Percentiles rank a stretch among this genome's conserved stretches.
phyloP scores from a whole-genome alignment of 176 grass and related monocot genomes.

The Oropetium thomaeum region DNA sequence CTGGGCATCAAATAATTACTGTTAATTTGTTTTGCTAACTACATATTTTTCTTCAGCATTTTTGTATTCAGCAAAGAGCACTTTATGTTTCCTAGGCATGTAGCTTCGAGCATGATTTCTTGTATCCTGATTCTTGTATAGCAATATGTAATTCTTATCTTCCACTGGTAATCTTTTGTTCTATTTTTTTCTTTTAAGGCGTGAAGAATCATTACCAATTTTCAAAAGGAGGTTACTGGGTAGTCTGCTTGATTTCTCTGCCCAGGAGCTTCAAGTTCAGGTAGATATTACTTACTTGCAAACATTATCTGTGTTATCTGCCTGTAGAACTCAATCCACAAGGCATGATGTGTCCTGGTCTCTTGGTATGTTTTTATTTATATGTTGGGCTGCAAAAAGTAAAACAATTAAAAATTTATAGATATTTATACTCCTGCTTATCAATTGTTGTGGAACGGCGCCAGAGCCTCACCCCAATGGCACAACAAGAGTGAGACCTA shows the following conservation, averaged over 20 bases:
- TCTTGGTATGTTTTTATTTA: conserved; percentile 5
- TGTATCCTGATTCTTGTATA: conserved; percentile 1
- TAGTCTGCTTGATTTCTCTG: conserved; percentile 84
- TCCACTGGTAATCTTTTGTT: conserved; percentile 21
- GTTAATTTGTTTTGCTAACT: conserved; percentile 13
- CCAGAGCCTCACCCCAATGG: too few species aligned
- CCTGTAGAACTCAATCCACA: neutral
- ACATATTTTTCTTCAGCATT: conserved; percentile 2
- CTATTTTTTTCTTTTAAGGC: conserved; percentile 55
- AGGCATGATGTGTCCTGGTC: conserved; percentile 2
- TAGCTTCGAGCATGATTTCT: neutral
- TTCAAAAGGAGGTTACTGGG: conserved; percentile 91
- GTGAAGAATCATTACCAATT: conserved; percentile 88
- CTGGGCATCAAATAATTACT: too few species aligned
- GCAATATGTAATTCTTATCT: neutral
- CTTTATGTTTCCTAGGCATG: conserved; percentile 22
- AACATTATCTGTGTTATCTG: neutral
- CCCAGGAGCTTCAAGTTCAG: conserved; percentile 96
- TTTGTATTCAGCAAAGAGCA: neutral
- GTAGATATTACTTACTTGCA: conserved; percentile 33
- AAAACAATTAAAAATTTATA: too few species aligned
- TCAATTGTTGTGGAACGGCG: too few species aligned
- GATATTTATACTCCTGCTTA: conserved; percentile 7
- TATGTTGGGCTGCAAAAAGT: too few species aligned
- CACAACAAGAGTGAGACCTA: too few species aligned